Base-by-base conservation (phyloP, 176 grass and related monocot genomes). In the Musa acuminata region DNA sequence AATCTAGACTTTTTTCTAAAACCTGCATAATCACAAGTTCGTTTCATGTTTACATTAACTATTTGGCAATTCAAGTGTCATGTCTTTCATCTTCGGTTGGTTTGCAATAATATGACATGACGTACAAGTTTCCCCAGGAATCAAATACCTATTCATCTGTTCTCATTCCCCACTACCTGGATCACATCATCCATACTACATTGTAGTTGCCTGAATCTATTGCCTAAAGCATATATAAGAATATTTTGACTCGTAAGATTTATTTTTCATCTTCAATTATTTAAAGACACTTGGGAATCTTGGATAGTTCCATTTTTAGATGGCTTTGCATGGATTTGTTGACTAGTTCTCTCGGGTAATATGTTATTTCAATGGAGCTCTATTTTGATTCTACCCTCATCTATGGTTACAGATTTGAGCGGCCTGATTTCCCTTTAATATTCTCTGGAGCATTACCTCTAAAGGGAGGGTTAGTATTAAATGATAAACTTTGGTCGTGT, bases 371-470 rank as follows among this genome's bases (percentile, higher is more conserved):
- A 2, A 10, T 20, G 9, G 43, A 20, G 35, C 29, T 70, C 51
- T 70, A 19, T 70, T 50, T 14, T 70, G 35, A 70, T 9, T 70
- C 16, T 50, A 51, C 21, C 35, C 29, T 70, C 67, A 65, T 70
- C 2, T n/a, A 14, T 70, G 67, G 19, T 70, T 70, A 82, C 84
- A 98, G 95, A 77, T 93, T 98, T 75, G 84, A 87, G 78, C 90
- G 88, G 68, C 78, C 82, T 25, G 95, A 98, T 79, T 89, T 98
- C 72, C 84, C 95, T 26, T 74, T 75, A 53, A 81, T 93, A 67
- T 98, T 98, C 84, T 87, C 95, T 66, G 95, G 95, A 80, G 87
- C 88, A 72, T 80, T 59, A 79, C 90, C 88, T 60, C 80, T 98
- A 70, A 84, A 84, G 27, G 88, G 95, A 82, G 85, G 90, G 95